phyloP scores from a whole-genome alignment of 148 eudicot species.

The Rheum nobile region DNA sequence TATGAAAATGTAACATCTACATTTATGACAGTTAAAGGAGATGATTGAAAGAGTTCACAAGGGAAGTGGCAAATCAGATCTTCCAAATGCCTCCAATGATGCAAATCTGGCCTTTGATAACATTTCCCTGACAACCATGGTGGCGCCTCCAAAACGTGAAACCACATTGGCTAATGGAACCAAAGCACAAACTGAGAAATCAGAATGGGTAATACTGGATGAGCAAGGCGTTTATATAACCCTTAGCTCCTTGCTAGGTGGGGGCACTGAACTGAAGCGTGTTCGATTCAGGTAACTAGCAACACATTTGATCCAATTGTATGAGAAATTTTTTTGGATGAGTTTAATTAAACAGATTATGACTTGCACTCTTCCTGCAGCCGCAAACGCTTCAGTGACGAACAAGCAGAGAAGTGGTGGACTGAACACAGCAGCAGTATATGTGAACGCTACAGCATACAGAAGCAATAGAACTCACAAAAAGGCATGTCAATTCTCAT shows the following conservation, averaged over 20 bases:
- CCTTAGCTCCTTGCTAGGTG: conserved; percentile 63
- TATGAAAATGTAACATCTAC: not conserved
- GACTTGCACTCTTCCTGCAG: conserved; percentile 15
- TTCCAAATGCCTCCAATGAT: conserved; percentile 19
- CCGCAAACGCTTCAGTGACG: conserved; percentile 74
- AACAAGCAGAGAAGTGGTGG: conserved; percentile 98
- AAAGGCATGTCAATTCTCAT: too few relatives aligned
- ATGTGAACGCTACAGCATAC: conserved; percentile 55
- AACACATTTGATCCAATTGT: not conserved
- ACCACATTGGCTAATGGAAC: conserved; percentile 32
- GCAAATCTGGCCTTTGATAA: conserved; percentile 18
- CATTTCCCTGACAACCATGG: conserved; percentile 24
- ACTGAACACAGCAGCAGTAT: conserved; percentile 54
- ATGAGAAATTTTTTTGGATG: not conserved
- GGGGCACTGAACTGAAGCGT: conserved; percentile 69
- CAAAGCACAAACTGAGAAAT: conserved; percentile 39
- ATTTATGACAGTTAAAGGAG: conserved; percentile 56
- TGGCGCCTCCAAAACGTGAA: conserved; percentile 35
- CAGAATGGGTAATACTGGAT: conserved; percentile 66
- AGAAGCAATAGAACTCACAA: conserved; percentile 9
- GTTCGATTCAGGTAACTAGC: conserved; percentile 85
- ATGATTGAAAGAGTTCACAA: conserved; percentile 41
- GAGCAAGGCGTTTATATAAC: conserved; percentile 87
- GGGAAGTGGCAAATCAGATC: conserved; percentile 27
- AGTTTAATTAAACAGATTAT: not conserved